phyloP scores from a whole-genome alignment of 2,329 filamentous ascomycete species.

The Stenocarpella maydis region DNA sequence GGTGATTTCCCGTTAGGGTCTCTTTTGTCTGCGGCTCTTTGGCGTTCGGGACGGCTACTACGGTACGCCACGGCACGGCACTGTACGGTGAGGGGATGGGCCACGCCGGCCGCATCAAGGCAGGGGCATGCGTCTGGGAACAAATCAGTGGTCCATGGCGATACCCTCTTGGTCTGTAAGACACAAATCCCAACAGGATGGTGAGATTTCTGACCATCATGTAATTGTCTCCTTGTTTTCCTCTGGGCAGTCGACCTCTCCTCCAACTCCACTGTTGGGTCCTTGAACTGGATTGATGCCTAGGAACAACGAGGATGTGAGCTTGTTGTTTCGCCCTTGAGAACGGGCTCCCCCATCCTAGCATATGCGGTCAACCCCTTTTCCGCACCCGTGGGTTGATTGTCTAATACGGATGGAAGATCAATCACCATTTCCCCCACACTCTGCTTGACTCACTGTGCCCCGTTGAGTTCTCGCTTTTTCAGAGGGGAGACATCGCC shows the following conservation, averaged over 20 bases:
- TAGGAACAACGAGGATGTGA: background rate
- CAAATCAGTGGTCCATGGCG: slow-evolving; percentile 12
- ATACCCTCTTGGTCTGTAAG: slow-evolving; percentile 21
- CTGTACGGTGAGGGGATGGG: no score
- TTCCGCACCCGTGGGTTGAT: slow-evolving; percentile 50
- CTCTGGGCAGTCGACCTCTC: background rate
- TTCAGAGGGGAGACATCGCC: slow-evolving; percentile 53
- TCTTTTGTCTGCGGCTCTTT: background rate
- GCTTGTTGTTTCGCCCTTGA: background rate
- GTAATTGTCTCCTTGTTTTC: background rate
- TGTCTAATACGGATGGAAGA: slow-evolving; percentile 58
- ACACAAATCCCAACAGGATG: slow-evolving; percentile 19
- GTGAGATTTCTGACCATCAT: background rate
- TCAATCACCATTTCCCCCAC: slow-evolving; percentile 49
- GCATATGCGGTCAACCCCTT: slow-evolving; percentile 54
- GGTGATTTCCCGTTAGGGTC: background rate
- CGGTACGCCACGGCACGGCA: background rate
- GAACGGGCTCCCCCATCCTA: slow-evolving; percentile 47
- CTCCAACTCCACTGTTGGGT: background rate
- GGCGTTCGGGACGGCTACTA: slow-evolving; percentile 23
- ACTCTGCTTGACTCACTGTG: slow-evolving; percentile 55
- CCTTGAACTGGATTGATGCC: background rate
- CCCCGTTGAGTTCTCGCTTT: slow-evolving; percentile 54
- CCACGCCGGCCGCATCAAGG: background rate
- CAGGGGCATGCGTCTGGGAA: slow-evolving; percentile 26